phyloP scores from a whole-genome alignment of 1,139 yeast species.

The Meyerozyma smithsonii region DNA sequence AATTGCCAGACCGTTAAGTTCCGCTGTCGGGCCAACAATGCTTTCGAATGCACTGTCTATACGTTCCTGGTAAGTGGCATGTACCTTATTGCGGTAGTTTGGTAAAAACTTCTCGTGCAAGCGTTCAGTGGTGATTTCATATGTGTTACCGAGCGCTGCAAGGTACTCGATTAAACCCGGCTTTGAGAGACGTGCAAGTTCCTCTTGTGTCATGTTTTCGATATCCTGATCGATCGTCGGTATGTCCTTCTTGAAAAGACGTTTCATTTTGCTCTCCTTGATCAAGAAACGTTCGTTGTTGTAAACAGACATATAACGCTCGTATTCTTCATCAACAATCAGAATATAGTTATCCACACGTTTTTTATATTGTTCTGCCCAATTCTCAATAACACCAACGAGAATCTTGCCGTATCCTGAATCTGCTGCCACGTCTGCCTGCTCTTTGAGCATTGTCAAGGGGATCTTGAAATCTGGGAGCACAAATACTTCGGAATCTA shows the following conservation, averaged over 20 bases:
- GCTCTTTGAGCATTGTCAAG: constrained; percentile 80
- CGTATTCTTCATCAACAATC: constrained; percentile 55
- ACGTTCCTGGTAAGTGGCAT: constrained; percentile 53
- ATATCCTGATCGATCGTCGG: constrained; percentile 24
- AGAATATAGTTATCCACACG: constrained; percentile 60
- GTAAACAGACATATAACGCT: constrained; percentile 39
- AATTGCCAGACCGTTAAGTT: constrained; percentile 66
- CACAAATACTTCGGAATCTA: constrained; percentile 70
- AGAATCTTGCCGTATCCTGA: constrained; percentile 80
- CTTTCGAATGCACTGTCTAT: constrained; percentile 56
- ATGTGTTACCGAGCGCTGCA: constrained; percentile 76
- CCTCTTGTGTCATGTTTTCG: constrained; percentile 42
- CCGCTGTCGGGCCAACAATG: constrained; percentile 72
- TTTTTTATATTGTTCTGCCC: constrained; percentile 55
- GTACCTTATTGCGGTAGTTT: constrained; percentile 61
- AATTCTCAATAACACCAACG: constrained; percentile 76
- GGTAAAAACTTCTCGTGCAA: constrained; percentile 71
- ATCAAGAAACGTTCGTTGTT: constrained; percentile 37
- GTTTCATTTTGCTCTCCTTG: constrained; percentile 38
- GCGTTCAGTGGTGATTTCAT: constrained; percentile 81
- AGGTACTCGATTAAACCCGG: constrained; percentile 81
- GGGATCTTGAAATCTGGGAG: constrained; percentile 45
- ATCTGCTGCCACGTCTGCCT: constrained; percentile 88
- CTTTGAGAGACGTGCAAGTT: constrained; percentile 51
- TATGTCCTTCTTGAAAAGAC: constrained; percentile 34